Evolutionary conservation across 306 rosid species (phyloP).

Genomic region (Castanea crenata): DNA sequence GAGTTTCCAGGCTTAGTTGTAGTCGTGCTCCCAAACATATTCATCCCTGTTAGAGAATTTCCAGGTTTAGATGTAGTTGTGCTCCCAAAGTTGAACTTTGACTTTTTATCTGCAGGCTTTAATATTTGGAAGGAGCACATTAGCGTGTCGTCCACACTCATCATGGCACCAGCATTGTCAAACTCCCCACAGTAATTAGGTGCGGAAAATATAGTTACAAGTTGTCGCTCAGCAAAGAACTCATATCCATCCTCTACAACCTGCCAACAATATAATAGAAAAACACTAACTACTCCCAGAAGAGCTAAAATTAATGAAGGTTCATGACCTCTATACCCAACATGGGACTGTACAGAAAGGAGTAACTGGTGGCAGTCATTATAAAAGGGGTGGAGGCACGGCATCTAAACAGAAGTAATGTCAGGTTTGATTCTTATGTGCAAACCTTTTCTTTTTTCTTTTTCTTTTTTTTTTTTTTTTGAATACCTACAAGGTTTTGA

Average conservation of each 20-base stretch:
- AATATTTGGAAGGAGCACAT: slow-evolving; percentile 97
- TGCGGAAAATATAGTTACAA: slow-evolving; percentile 92
- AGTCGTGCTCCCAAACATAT: slow-evolving; percentile 29
- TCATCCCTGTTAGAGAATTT: slow-evolving; percentile 49
- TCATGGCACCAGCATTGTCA: slow-evolving; percentile 98
- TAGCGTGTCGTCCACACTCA: slow-evolving; percentile 93
- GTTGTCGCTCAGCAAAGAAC: slow-evolving; percentile 83
- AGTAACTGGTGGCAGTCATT: slow-evolving; percentile 8
- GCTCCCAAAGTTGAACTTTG: slow-evolving; percentile 50
- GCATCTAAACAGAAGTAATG: background rate
- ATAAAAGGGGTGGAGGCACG: slow-evolving; percentile 12
- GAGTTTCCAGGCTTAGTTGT: slow-evolving; percentile 33
- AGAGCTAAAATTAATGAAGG: background rate
- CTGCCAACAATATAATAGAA: slow-evolving; percentile 37
- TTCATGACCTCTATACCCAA: slow-evolving; percentile 12
- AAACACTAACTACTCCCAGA: slow-evolving; percentile 15
- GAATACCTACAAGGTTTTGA: background rate
- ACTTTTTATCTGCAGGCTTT: slow-evolving; percentile 71
- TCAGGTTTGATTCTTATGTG: no score
- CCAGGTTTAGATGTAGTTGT: slow-evolving; percentile 69
- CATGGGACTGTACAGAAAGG: slow-evolving; percentile 3
- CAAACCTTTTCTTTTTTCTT: no score
- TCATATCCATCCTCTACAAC: slow-evolving; percentile 96
- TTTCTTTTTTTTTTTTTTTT: no score
- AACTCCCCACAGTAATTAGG: slow-evolving; percentile 97